Evolutionary conservation across 2,329 filamentous ascomycete genomes (phyloP).

Genomic region (Stenocarpella maydis): DNA sequence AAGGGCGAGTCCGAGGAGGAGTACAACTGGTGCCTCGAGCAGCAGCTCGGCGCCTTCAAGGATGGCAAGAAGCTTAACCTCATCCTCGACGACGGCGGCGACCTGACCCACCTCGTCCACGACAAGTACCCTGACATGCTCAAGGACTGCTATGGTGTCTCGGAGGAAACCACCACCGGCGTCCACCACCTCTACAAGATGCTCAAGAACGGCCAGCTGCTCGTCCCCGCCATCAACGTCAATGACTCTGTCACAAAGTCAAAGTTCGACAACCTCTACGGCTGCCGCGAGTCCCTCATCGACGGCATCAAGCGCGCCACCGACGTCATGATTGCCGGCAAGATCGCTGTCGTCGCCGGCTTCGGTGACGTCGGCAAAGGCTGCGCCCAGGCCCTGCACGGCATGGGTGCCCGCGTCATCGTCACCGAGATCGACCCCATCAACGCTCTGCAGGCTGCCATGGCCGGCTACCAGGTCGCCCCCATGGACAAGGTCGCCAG

Average conservation of each 20-base stretch:
- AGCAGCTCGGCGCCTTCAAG: slow-evolving; percentile 97
- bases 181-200: slow-evolving; percentile 99
- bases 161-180: slow-evolving; percentile 99
- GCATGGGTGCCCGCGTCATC: slow-evolving; percentile 96
- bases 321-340: slow-evolving; percentile 99
- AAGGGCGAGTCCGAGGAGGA: slow-evolving; percentile 98
- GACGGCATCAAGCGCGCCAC: slow-evolving; percentile 99
- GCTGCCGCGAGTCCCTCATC: slow-evolving; percentile 97
- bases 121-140: slow-evolving; percentile 98
- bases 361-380: slow-evolving; percentile 99
- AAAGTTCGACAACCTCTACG: slow-evolving; percentile 99
- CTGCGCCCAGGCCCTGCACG: slow-evolving; percentile 92
- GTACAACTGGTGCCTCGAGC: slow-evolving; percentile 99
- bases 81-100: slow-evolving; percentile 98
- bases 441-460: slow-evolving; percentile 98
- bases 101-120: slow-evolving; percentile 96
- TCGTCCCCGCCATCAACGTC: slow-evolving; percentile 97
- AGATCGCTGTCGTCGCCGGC: slow-evolving; percentile 96
- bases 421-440: slow-evolving; percentile 98
- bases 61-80: slow-evolving; percentile 96
- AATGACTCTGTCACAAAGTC: slow-evolving; percentile 99
- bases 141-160: slow-evolving; percentile 97
- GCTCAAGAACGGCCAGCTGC: slow-evolving; percentile 89
- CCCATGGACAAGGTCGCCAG: slow-evolving; percentile 95
- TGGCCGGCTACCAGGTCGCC: slow-evolving; percentile 95